Conservation (phyloP, 176 grass and related monocot species). For the Poa pratensis region DNA sequence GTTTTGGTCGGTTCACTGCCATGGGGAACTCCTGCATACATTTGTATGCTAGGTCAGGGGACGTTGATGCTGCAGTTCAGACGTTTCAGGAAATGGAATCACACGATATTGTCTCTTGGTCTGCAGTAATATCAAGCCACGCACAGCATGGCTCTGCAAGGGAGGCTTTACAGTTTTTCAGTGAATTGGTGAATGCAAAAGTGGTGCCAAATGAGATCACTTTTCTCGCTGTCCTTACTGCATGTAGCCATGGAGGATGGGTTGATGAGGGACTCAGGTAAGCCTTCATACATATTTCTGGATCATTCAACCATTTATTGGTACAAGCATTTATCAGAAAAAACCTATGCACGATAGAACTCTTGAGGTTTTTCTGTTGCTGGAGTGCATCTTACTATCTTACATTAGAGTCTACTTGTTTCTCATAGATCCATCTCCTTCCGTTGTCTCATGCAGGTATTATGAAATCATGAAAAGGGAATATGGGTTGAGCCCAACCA, state of each 20-base stretch:
- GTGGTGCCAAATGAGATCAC: constrained; percentile 72
- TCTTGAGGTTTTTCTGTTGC: constrained; percentile 8
- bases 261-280: constrained; percentile 79
- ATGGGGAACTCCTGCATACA: constrained; percentile 75
- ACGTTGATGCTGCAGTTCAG: constrained; percentile 57
- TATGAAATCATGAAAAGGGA: constrained; percentile 61
- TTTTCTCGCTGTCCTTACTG: constrained; percentile 76
- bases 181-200: constrained; percentile 53
- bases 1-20: constrained; percentile 56
- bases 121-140: constrained; percentile 73
- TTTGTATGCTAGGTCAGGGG: constrained; percentile 83
- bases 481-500: constrained; percentile 57
- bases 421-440: constrained; percentile 15
- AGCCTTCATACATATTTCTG: background rate
- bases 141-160: constrained; percentile 73
- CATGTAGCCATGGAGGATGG: constrained; percentile 79
- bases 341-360: background rate
- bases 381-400: background rate
- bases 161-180: constrained; percentile 57
- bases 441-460: constrained; percentile 49
- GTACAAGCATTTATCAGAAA: background rate
- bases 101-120: constrained; percentile 72
- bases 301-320: background rate
- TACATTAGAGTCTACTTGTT: constrained; percentile 17
- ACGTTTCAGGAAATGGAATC: constrained; percentile 76